Percentiles rank a stretch among this genome's conserved stretches.
Evolutionary conservation across 306 rosid species (phyloP).

Genomic region (Medicago truncatula): MtrunA17r5.0-ANR NC_053043.1:1114501-1115000

Average conservation of each 20-base stretch:
- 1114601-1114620: constrained; percentile 18
- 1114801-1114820: constrained; percentile 35
- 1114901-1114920: constrained; percentile 31
- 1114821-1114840: constrained; percentile 59
- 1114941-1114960: constrained; percentile 49
- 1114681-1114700: constrained; percentile 93
- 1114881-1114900: constrained; percentile 24
- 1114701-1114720: constrained; percentile 81
- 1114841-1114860: constrained; percentile 91
- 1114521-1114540: constrained; percentile 1
- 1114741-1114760: constrained; percentile 66
- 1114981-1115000: constrained; percentile 28
- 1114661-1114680: constrained; percentile 32
- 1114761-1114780: constrained; percentile 63
- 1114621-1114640: not conserved
- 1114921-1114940: constrained; percentile 39
- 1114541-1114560: constrained; percentile 15
- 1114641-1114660: constrained; percentile 23
- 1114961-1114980: constrained; percentile 48
- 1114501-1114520: constrained; percentile 26
- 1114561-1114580: not conserved
- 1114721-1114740: constrained; percentile 82
- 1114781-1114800: constrained; percentile 68
- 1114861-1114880: constrained; percentile 30
- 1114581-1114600: not conserved